Percentiles rank a stretch among this genome's conserved stretches.
Conservation (phyloP, 2,329 filamentous ascomycete genomes). For the Aureobasidium sp. region DNA sequence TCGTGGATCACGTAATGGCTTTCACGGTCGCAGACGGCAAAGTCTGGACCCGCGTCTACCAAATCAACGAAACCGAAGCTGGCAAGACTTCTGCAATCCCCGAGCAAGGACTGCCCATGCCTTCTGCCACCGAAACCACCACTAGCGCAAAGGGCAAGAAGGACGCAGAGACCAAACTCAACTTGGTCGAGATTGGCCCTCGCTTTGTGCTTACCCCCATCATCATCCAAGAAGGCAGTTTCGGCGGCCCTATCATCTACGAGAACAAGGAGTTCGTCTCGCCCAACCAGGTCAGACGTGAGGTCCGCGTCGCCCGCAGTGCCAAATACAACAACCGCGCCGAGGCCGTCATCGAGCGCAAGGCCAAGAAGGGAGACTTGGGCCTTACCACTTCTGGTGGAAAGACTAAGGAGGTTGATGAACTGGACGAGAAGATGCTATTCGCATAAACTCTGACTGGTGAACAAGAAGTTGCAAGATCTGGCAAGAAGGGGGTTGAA, state of each 20-base stretch:
- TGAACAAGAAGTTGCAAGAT: neutral
- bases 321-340: constrained; percentile 67
- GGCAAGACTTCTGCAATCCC: constrained; percentile 33
- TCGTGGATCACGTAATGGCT: constrained; percentile 89
- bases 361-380: constrained; percentile 66
- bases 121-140: constrained; percentile 21
- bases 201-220: constrained; percentile 90
- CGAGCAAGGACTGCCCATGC: constrained; percentile 11
- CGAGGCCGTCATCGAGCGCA: constrained; percentile 63
- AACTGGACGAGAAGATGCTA: constrained; percentile 66
- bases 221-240: constrained; percentile 88
- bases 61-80: constrained; percentile 77
- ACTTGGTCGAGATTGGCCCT: constrained; percentile 85
- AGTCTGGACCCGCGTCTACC: constrained; percentile 93
- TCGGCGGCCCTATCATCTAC: constrained; percentile 94
- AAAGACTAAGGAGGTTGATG: constrained; percentile 53
- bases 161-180: constrained; percentile 63
- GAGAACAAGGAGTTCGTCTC: constrained; percentile 97
- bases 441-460: constrained; percentile 51
- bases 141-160: constrained; percentile 28
- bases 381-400: constrained; percentile 63
- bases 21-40: constrained; percentile 88
- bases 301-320: constrained; percentile 68
- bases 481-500: neutral
- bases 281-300: constrained; percentile 85